Evolutionary conservation across 1,139 yeast genomes (phyloP).

Genomic region (Taphrina confusa): DNA sequence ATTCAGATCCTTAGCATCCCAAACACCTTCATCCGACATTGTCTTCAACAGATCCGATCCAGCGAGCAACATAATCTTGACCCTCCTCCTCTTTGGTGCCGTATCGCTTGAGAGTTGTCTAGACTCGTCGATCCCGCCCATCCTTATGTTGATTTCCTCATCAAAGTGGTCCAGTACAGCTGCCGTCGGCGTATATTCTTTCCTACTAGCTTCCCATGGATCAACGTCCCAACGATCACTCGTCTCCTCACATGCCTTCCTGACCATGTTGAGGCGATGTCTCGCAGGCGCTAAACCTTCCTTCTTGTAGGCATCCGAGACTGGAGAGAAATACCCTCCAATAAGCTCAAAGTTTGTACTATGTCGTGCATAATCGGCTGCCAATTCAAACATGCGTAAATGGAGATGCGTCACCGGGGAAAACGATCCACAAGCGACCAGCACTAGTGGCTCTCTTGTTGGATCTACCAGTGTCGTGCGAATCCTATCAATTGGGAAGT

Average conservation of each 20-base stretch:
- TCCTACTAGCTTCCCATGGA: conserved; percentile 97
- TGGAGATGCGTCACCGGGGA: conserved; percentile 94
- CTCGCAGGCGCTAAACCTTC: conserved; percentile 86
- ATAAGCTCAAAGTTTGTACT: conserved; percentile 90
- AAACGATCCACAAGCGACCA: conserved; percentile 97
- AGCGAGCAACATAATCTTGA: conserved; percentile 90
- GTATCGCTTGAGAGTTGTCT: not conserved
- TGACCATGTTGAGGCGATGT: conserved; percentile 97
- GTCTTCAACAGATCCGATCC: conserved; percentile 97
- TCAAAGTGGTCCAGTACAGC: conserved; percentile 94
- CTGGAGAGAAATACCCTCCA: conserved; percentile 98
- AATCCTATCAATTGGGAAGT: conserved; percentile 82
- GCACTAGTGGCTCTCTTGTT: conserved; percentile 80
- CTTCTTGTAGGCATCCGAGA: conserved; percentile 87
- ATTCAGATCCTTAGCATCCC: conserved; percentile 93
- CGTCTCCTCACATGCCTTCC: conserved; percentile 94
- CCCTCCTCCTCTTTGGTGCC: conserved; percentile 44
- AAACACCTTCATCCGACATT: conserved; percentile 99
- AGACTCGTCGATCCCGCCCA: conserved; percentile 85
- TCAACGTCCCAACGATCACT: conserved; percentile 98
- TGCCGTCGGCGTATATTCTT: conserved; percentile 89
- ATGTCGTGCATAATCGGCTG: conserved; percentile 88
- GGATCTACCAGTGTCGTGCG: conserved; percentile 71
- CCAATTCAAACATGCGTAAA: conserved; percentile 97
- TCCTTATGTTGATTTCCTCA: conserved; percentile 84